phyloP scores from a whole-genome alignment of 176 grass and related monocot species.

The Hyparrhenia diplandra region DNA sequence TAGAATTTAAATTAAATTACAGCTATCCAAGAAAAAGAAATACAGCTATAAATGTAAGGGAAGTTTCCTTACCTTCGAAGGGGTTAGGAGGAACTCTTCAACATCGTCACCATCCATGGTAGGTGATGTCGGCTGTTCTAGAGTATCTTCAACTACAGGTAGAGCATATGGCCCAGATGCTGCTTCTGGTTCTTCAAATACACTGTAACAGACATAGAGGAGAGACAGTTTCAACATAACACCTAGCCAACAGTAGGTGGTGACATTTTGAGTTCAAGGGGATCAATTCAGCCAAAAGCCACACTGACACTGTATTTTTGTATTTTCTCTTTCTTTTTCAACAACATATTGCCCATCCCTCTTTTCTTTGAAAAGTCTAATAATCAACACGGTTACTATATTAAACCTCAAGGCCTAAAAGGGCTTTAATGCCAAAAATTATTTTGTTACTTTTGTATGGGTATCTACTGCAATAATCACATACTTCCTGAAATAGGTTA shows the following conservation, averaged over 20 bases:
- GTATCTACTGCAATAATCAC: background rate
- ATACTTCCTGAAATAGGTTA: background rate
- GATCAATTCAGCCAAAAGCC: background rate
- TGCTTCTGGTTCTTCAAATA: constrained; percentile 47
- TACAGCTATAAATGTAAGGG: background rate
- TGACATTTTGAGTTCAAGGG: background rate
- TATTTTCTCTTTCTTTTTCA: background rate
- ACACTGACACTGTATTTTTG: background rate
- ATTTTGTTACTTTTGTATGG: background rate
- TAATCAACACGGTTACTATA: too few species aligned
- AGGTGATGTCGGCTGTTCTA: constrained; percentile 27
- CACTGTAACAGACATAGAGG: constrained; percentile 30
- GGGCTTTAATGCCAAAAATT: background rate
- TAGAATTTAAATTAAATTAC: background rate
- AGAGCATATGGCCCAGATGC: constrained; percentile 9
- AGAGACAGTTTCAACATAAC: constrained; percentile 7
- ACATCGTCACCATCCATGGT: background rate
- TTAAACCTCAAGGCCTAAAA: background rate
- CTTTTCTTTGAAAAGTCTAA: background rate
- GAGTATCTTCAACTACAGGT: constrained; percentile 31
- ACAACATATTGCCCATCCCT: background rate
- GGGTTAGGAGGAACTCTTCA: constrained; percentile 18
- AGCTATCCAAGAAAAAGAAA: background rate
- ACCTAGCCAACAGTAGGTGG: background rate
- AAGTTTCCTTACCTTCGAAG: constrained; percentile 26